A percentile compares a stretch with the other conserved stretches of the same genome.
Evolutionary conservation across 2,329 filamentous ascomycete genomes (phyloP).

Genomic region (Fonsecaea nubica): DNA sequence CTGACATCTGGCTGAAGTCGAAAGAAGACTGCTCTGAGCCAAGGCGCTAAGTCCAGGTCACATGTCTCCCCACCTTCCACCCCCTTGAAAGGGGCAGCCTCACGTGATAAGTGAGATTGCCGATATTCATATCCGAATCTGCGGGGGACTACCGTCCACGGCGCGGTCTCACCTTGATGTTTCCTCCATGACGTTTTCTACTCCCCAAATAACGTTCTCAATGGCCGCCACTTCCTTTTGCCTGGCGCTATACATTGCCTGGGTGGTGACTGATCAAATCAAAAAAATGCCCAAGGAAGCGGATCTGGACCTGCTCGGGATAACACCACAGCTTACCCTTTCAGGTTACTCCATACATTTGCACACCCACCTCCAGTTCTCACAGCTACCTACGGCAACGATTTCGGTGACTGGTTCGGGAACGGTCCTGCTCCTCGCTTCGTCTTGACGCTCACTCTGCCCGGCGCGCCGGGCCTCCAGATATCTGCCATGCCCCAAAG

Average conservation of each 20-base stretch:
- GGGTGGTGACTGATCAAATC: not conserved
- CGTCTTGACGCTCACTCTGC: not conserved
- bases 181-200: slow-evolving; percentile 6
- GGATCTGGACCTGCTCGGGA: slow-evolving; percentile 2
- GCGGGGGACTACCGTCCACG: not conserved
- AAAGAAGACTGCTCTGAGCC: slow-evolving; percentile 7
- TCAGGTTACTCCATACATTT: not conserved
- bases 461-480: slow-evolving; percentile 4
- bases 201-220: not conserved
- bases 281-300: not conserved
- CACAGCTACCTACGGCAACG: slow-evolving; percentile 12
- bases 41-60: slow-evolving; percentile 5
- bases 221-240: not conserved
- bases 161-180: not conserved
- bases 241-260: not conserved
- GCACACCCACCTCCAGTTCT: not conserved
- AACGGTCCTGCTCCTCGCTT: slow-evolving; percentile 13
- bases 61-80: not conserved
- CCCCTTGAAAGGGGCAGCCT: not conserved
- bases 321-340: not conserved
- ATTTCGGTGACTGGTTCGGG: slow-evolving; percentile 23
- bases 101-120: slow-evolving; percentile 12
- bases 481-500: slow-evolving; percentile 28
- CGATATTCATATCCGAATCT: slow-evolving; percentile 13
- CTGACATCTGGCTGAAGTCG: not conserved